These are phyloP conservation scores for Cryphonectria carpinicola DNA, from an alignment of 2,329 filamentous ascomycete genomes.

Conservation along the genomic window DNA sequence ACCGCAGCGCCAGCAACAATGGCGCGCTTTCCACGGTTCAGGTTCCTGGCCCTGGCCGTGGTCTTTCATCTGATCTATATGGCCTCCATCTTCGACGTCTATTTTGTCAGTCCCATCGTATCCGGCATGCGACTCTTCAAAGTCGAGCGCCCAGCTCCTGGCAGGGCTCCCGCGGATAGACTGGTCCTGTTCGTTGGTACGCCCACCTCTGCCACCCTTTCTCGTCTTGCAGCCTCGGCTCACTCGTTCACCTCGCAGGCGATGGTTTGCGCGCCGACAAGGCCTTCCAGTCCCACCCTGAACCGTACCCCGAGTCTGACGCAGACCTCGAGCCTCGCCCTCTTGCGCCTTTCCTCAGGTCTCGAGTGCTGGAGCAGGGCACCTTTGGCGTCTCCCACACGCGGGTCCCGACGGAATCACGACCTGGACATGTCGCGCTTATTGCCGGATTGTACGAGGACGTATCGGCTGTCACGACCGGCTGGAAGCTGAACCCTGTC, in stretches of 20 bases:
- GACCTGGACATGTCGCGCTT: conserved; percentile 93
- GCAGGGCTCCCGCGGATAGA: conserved; percentile 81
- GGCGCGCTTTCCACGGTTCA: conserved; percentile 67
- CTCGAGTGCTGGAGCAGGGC: conserved; percentile 82
- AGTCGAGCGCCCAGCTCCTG: conserved; percentile 62
- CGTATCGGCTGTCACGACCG: conserved; percentile 94
- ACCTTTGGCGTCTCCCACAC: conserved; percentile 98
- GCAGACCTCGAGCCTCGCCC: conserved; percentile 73
- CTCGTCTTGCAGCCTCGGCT: not conserved
- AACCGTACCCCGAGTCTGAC: conserved; percentile 74
- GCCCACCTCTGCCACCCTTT: conserved; percentile 29
- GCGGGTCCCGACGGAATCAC: conserved; percentile 92
- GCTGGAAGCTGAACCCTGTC: conserved; percentile 98
- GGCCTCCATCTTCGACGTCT: conserved; percentile 96
- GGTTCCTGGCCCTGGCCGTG: conserved; percentile 86
- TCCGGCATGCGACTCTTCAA: conserved; percentile 87
- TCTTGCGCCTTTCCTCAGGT: conserved; percentile 89
- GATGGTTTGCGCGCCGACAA: conserved; percentile 97
- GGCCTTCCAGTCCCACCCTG: conserved; percentile 89
- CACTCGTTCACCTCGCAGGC: conserved; percentile 48
- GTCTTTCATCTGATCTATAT: conserved; percentile 94
- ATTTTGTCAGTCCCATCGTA: conserved; percentile 97
- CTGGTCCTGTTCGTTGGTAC: conserved; percentile 91
- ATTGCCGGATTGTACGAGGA: conserved; percentile 98
- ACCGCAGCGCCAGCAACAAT: conserved; percentile 45